Conservation (phyloP, 441 rosid genomes). For the Eruca vesicaria region DNA sequence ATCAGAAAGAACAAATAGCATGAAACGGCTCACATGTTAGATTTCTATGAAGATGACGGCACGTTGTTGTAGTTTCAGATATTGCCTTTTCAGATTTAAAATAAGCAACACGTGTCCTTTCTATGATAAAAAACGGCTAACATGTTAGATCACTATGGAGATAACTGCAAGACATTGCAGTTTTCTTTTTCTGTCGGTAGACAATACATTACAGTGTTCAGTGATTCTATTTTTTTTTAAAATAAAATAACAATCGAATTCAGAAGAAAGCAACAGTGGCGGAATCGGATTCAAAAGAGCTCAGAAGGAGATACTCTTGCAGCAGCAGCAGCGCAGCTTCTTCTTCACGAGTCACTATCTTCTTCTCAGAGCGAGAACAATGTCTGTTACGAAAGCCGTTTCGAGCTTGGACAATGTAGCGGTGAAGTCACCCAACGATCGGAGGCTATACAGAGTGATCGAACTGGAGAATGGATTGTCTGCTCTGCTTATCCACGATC, state of each 20-base stretch:
- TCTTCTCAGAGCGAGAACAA: slow-evolving; percentile 14
- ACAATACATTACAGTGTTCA: too few relatives aligned
- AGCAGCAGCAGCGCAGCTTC: neutral
- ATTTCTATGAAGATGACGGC: slow-evolving; percentile 1
- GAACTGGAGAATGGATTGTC: slow-evolving; percentile 74
- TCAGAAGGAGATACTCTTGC: slow-evolving; percentile 19
- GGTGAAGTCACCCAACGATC: slow-evolving; percentile 80
- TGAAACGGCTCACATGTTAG: slow-evolving; percentile 3
- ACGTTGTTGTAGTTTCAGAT: neutral
- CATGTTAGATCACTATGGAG: too few relatives aligned
- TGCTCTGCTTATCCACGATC: slow-evolving; percentile 92
- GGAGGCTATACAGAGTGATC: slow-evolving; percentile 67
- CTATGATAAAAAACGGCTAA: too few relatives aligned
- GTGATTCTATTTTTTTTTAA: neutral
- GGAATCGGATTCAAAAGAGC: slow-evolving; percentile 33
- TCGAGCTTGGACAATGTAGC: slow-evolving; percentile 63
- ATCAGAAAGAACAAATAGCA: neutral
- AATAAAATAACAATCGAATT: slow-evolving; percentile 1
- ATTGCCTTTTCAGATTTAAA: too few relatives aligned
- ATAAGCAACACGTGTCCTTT: too few relatives aligned
- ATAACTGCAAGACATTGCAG: slow-evolving; percentile 3
- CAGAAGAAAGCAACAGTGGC: slow-evolving; percentile 27
- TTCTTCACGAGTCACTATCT: slow-evolving; percentile 7
- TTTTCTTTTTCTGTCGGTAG: neutral
- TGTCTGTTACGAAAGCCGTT: slow-evolving; percentile 42